phyloP scores from a whole-genome alignment of 805 yeast genomes.

The Candida chauliodis region DNA sequence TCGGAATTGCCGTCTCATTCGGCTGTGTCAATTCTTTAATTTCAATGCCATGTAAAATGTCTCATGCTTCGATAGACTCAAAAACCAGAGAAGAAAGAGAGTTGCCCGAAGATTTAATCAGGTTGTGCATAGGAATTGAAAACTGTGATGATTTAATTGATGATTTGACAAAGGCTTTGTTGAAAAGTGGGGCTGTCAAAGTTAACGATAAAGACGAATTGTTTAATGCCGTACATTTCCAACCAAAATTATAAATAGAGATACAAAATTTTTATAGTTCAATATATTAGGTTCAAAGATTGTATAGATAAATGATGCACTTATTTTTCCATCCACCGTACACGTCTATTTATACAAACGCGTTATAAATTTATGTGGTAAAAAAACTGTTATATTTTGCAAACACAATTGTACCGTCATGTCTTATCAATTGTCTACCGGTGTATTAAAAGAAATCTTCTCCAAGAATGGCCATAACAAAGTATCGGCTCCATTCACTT shows the following conservation, averaged over 20 bases:
- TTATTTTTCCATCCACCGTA: not conserved
- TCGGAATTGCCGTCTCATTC: constrained; percentile 88
- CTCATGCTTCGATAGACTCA: constrained; percentile 94
- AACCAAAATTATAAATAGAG: constrained; percentile 19
- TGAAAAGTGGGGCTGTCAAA: constrained; percentile 57
- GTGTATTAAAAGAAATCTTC: constrained; percentile 23
- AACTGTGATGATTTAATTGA: constrained; percentile 72
- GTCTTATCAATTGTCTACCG: constrained; percentile 20
- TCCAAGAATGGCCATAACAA: constrained; percentile 17
- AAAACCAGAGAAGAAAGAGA: constrained; percentile 82
- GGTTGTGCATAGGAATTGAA: constrained; percentile 92
- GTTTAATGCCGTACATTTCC: constrained; percentile 34
- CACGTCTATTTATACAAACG: constrained; percentile 4
- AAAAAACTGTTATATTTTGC: not conserved
- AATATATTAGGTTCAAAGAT: not conserved
- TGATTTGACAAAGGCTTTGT: constrained; percentile 73
- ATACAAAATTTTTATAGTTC: constrained; percentile 1
- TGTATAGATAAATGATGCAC: too few species aligned
- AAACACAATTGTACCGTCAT: constrained; percentile 1
- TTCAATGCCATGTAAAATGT: constrained; percentile 93
- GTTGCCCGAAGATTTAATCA: constrained; percentile 86
- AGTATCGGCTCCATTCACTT: constrained; percentile 21
- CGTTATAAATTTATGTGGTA: constrained; percentile 1
- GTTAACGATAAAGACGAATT: constrained; percentile 38
- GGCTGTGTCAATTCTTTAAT: constrained; percentile 92